These are phyloP conservation scores for Aspergillus costaricaensis DNA, from an alignment of 2,329 filamentous ascomycete species.

Conservation along the genomic window DNA sequence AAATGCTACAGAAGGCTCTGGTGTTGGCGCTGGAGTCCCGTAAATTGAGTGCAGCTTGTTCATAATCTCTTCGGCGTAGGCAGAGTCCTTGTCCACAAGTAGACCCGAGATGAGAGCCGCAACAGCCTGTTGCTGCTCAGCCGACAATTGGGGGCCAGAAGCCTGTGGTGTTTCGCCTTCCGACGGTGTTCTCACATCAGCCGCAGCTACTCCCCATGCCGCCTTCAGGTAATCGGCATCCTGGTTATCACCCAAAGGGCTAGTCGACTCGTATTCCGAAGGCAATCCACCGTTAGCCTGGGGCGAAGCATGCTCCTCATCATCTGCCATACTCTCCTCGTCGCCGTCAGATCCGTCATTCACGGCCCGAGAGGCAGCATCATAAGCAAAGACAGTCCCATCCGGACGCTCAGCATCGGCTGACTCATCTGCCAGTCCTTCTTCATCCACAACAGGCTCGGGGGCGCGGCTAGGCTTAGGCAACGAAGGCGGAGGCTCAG, in stretches of 20 bases:
- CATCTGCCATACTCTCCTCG: neutral
- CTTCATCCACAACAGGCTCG: slow-evolving; percentile 12
- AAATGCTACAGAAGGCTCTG: slow-evolving; percentile 49
- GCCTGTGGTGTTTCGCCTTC: neutral
- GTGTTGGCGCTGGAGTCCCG: slow-evolving; percentile 56
- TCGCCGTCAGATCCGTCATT: neutral
- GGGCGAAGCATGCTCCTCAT: neutral
- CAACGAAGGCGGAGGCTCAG: slow-evolving; percentile 37
- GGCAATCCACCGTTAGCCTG: neutral
- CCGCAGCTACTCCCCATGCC: slow-evolving; percentile 57
- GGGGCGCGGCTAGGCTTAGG: slow-evolving; percentile 26
- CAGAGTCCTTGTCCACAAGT: slow-evolving; percentile 73
- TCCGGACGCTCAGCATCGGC: neutral
- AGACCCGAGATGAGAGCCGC: slow-evolving; percentile 75
- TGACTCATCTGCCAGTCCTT: neutral
- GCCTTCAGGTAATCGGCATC: neutral
- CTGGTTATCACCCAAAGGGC: neutral
- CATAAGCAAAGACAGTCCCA: neutral
- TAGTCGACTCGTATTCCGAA: neutral
- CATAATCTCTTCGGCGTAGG: slow-evolving; percentile 79
- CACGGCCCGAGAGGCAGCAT: neutral
- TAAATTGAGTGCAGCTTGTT: slow-evolving; percentile 71
- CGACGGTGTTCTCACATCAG: slow-evolving; percentile 36
- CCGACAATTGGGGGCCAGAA: slow-evolving; percentile 2
- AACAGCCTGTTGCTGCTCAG: slow-evolving; percentile 60